These are phyloP conservation scores for Calonectria pseudoturangicola DNA, from an alignment of 2,329 filamentous ascomycete species.

Conservation along the genomic window DNA sequence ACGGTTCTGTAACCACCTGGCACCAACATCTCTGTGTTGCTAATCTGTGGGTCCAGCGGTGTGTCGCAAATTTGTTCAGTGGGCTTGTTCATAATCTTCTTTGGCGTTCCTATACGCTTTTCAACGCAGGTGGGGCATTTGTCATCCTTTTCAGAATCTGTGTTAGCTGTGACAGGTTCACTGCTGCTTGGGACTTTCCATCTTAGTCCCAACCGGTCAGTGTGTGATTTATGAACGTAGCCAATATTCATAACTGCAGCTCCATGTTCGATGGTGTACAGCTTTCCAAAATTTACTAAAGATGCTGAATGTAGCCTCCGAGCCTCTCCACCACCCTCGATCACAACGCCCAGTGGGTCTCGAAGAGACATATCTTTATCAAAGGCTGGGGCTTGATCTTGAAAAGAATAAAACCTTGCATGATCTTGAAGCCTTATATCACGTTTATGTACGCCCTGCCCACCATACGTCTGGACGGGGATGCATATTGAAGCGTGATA, in stretches of 20 bases:
- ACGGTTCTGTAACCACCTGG: too few species aligned
- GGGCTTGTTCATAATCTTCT: too few species aligned
- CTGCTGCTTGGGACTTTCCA: background rate
- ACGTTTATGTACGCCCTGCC: background rate
- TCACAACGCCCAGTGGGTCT: background rate
- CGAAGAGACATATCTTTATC: background rate
- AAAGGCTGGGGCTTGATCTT: background rate
- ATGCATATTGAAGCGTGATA: background rate
- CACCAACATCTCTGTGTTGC: too few species aligned
- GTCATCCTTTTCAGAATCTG: background rate
- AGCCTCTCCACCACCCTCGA: background rate
- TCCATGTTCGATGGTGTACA: background rate
- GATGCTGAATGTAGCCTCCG: background rate
- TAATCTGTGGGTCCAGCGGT: too few species aligned
- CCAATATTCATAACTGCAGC: background rate
- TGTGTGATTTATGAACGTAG: background rate
- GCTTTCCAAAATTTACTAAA: background rate
- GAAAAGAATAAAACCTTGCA: background rate
- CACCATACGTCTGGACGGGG: constrained; percentile 4
- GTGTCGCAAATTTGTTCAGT: too few species aligned
- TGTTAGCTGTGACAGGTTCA: background rate
- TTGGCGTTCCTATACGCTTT: too few species aligned
- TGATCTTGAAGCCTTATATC: constrained; percentile 4
- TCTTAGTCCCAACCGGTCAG: background rate
- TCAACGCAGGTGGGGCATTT: too few species aligned